Percentiles rank a stretch among this genome's conserved stretches.
Conservation (phyloP, 1,284 basidiomycete species). For the Mycosarcoma mackinlayi region DNA sequence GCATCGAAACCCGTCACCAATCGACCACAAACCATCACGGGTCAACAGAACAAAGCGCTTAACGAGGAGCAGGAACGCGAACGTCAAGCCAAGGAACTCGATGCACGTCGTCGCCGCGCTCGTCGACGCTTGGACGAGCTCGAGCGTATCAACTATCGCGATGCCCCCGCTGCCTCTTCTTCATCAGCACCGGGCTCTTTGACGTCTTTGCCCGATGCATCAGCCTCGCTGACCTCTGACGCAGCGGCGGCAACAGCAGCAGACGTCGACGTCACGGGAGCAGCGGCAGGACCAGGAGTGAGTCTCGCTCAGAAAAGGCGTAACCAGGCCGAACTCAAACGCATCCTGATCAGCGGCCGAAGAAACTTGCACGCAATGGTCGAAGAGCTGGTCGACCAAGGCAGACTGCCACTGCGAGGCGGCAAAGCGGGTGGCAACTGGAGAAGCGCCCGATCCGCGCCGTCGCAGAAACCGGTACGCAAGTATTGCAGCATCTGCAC, state of each 20-base stretch:
- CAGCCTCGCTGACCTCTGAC: not conserved
- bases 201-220: conserved; percentile 3
- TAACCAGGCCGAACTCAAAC: conserved; percentile 38
- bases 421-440: conserved; percentile 22
- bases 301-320: conserved; percentile 26
- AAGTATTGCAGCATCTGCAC: conserved; percentile 46
- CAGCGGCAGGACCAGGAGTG: conserved; percentile 6
- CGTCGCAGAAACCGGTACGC: conserved; percentile 16
- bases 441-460: conserved; percentile 22
- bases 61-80: conserved; percentile 41
- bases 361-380: conserved; percentile 34
- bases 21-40: conserved; percentile 48
- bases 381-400: conserved; percentile 39
- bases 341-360: conserved; percentile 23
- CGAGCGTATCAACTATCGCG: conserved; percentile 45
- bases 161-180: conserved; percentile 18
- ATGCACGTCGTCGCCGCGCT: conserved; percentile 34
- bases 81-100: conserved; percentile 36
- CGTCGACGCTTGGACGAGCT: conserved; percentile 43
- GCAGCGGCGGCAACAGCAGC: not conserved
- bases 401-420: conserved; percentile 18
- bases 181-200: not conserved
- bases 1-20: conserved; percentile 37
- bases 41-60: conserved; percentile 38
- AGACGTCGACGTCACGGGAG: not conserved